Evolutionary conservation across 441 rosid genomes (phyloP).

Genomic region (Euphorbia schlechtendalii): DNA sequence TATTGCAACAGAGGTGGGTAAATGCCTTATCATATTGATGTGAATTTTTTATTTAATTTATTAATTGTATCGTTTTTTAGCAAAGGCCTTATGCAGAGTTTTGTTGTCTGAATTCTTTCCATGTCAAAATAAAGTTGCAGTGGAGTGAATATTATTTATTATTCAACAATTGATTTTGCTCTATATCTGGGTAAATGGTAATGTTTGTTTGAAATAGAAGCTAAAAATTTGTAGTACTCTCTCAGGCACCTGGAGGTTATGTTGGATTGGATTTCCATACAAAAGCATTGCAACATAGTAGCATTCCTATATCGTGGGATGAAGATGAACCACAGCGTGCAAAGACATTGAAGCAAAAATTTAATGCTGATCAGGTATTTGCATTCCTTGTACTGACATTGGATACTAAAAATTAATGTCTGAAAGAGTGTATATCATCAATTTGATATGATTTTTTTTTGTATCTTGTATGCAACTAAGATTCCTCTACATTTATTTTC

Average conservation of each 20-base stretch:
- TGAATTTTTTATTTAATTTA: neutral
- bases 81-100: too few species aligned
- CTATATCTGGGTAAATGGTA: neutral
- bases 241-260: conserved; percentile 63
- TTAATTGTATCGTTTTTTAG: too few species aligned
- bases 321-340: conserved; percentile 93
- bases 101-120: neutral
- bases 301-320: conserved; percentile 75
- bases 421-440: neutral
- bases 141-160: neutral
- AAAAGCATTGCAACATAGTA: conserved; percentile 77
- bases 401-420: neutral
- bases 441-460: neutral
- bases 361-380: conserved; percentile 70
- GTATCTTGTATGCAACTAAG: too few species aligned
- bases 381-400: neutral
- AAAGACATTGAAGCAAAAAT: conserved; percentile 66
- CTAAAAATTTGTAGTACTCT: conserved; percentile 5
- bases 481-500: neutral
- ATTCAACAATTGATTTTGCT: conserved; percentile 3
- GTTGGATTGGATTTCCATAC: conserved; percentile 71
- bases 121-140: conserved; percentile 1
- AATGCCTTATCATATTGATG: neutral
- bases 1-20: conserved; percentile 68
- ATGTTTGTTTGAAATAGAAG: conserved; percentile 2